A percentile compares a stretch with the other conserved stretches of the same genome.
Evolutionary conservation across 2,329 filamentous ascomycete species (phyloP).

Genomic region (Colletotrichum graminicola): DNA sequence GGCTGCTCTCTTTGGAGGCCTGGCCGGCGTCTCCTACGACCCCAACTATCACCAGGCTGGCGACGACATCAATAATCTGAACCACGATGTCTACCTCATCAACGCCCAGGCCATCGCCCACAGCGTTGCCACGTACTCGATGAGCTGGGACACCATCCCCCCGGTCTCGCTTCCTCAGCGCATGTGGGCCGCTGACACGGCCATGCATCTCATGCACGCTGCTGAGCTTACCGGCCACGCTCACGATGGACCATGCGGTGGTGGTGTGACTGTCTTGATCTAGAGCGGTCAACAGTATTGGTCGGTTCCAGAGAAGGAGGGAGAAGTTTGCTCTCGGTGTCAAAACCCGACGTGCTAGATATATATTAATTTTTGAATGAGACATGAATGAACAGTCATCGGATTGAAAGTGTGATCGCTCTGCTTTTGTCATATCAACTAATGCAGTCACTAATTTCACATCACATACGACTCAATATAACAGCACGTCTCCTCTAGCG

Average conservation of each 20-base stretch:
- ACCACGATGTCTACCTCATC: slow-evolving; percentile 58
- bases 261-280: slow-evolving; percentile 30
- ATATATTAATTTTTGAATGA: background rate
- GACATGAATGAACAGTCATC: background rate
- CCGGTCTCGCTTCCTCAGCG: slow-evolving; percentile 47
- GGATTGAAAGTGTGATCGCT: background rate
- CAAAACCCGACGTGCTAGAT: background rate
- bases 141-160: slow-evolving; percentile 53
- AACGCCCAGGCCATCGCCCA: slow-evolving; percentile 59
- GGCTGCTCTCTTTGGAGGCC: slow-evolving; percentile 70
- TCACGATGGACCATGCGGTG: slow-evolving; percentile 50
- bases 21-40: slow-evolving; percentile 63
- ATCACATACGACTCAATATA: too few relatives aligned
- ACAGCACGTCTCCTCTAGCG: background rate
- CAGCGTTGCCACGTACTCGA: slow-evolving; percentile 56
- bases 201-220: slow-evolving; percentile 47
- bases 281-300: background rate
- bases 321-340: background rate
- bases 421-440: too few relatives aligned
- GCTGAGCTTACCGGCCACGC: slow-evolving; percentile 44
- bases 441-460: background rate
- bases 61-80: slow-evolving; percentile 56
- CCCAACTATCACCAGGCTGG: slow-evolving; percentile 60
- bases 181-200: slow-evolving; percentile 49
- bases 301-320: too few relatives aligned